These are phyloP conservation scores for Pythium phragmiticola DNA, from an alignment of 352 stramenopile genomes.

Conservation along the genomic window DNA sequence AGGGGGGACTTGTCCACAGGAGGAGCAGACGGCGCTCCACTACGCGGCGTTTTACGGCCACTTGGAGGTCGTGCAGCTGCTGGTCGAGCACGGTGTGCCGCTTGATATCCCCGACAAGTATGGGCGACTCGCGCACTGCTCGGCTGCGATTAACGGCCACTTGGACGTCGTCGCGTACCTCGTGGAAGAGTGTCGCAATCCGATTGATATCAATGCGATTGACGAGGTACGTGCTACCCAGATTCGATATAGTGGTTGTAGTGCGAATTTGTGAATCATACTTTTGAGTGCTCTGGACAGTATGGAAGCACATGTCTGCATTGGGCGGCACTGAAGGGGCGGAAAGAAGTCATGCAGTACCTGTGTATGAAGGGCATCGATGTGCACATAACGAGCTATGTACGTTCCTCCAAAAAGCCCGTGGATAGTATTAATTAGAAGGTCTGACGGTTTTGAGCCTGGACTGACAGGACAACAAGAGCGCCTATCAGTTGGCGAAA, in stretches of 20 bases:
- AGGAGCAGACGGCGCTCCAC: constrained; percentile 82
- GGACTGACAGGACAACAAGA: constrained; percentile 79
- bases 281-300: constrained; percentile 53
- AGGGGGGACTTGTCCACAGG: constrained; percentile 23
- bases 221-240: constrained; percentile 52
- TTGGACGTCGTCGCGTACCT: constrained; percentile 84
- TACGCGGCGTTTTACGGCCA: constrained; percentile 88
- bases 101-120: constrained; percentile 85
- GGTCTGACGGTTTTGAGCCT: background rate
- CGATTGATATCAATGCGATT: constrained; percentile 87
- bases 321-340: constrained; percentile 79
- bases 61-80: constrained; percentile 80
- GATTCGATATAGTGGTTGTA: background rate
- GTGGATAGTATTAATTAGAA: background rate
- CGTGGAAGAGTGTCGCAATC: constrained; percentile 73
- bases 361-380: constrained; percentile 88
- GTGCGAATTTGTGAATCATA: constrained; percentile 19
- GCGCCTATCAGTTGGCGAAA: constrained; percentile 85
- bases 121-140: constrained; percentile 76
- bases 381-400: constrained; percentile 88
- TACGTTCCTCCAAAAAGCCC: constrained; percentile 29
- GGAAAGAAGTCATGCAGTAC: constrained; percentile 88
- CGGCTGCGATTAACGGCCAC: constrained; percentile 82
- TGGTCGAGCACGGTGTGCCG: constrained; percentile 80
- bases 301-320: constrained; percentile 85